A percentile compares a stretch with the other conserved stretches of the same genome.
Evolutionary conservation across 1,284 basidiomycete species (phyloP).

Genomic region (Heterobasidion occidentale): DNA sequence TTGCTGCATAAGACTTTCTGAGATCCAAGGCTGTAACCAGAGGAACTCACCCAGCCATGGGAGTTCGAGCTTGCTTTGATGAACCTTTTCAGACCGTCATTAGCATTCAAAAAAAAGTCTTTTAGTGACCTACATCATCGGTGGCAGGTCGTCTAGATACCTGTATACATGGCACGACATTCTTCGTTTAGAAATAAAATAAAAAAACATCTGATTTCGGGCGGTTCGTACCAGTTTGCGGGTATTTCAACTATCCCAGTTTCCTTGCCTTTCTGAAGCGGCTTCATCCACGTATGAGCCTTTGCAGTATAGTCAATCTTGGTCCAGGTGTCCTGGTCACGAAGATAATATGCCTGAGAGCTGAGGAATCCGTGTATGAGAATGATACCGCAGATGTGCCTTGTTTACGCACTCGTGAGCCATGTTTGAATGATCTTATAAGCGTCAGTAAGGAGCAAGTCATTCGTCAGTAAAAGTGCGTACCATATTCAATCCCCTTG

Average conservation of each 20-base stretch:
- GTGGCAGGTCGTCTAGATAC: constrained; percentile 64
- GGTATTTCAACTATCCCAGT: constrained; percentile 72
- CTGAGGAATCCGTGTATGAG: constrained; percentile 25
- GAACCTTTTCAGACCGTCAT: constrained; percentile 31
- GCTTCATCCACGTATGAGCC: constrained; percentile 73
- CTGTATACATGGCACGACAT: constrained; percentile 15
- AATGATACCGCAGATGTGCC: neutral
- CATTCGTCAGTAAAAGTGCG: neutral
- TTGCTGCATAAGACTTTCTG: neutral
- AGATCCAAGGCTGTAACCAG: neutral
- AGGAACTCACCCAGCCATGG: constrained; percentile 49
- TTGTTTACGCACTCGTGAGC: constrained; percentile 40
- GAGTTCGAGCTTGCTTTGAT: constrained; percentile 60
- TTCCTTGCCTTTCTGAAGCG: constrained; percentile 53
- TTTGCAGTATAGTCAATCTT: constrained; percentile 62
- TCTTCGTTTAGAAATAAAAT: neutral
- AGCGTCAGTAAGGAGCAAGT: neutral
- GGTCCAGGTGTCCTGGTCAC: constrained; percentile 65
- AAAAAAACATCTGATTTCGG: neutral
- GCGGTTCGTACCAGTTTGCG: constrained; percentile 47
- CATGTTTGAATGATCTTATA: constrained; percentile 62
- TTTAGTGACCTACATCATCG: constrained; percentile 46
- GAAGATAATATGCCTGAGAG: constrained; percentile 65
- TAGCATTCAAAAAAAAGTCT: neutral
- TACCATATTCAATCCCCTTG: constrained; percentile 72